These are phyloP conservation scores for Aphanocladium album DNA, from an alignment of 2,329 filamentous ascomycete genomes.

Conservation along the genomic window DNA sequence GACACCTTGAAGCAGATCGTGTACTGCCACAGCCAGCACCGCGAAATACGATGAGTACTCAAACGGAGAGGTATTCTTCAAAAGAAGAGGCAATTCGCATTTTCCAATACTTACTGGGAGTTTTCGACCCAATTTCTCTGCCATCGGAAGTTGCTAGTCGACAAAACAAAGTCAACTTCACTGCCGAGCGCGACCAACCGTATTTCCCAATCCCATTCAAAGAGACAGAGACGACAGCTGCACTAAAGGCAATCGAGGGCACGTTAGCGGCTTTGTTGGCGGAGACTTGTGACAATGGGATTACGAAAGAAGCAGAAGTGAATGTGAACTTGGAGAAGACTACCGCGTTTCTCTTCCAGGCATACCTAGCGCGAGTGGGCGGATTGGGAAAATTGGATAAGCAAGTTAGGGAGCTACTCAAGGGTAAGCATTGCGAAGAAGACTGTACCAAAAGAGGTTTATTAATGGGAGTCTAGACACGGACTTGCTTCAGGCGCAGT, in stretches of 20 bases:
- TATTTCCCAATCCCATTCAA: slow-evolving; percentile 46
- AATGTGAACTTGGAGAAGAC: slow-evolving; percentile 34
- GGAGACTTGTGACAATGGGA: slow-evolving; percentile 18
- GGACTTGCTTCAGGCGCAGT: slow-evolving; percentile 66
- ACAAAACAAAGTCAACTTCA: slow-evolving; percentile 26
- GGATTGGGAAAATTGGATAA: slow-evolving; percentile 34
- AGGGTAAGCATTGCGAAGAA: slow-evolving; percentile 20
- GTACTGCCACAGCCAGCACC: not conserved
- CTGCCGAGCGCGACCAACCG: slow-evolving; percentile 29
- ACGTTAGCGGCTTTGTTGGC: slow-evolving; percentile 29
- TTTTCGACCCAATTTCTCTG: slow-evolving; percentile 25
- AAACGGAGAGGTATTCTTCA: slow-evolving; percentile 19
- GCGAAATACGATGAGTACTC: not conserved
- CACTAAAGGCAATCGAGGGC: slow-evolving; percentile 40
- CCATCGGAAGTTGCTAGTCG: slow-evolving; percentile 24
- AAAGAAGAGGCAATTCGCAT: slow-evolving; percentile 22
- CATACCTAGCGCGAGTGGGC: slow-evolving; percentile 31
- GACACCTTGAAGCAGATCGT: not conserved
- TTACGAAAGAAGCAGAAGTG: slow-evolving; percentile 18
- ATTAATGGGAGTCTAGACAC: slow-evolving; percentile 48
- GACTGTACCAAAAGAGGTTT: not conserved
- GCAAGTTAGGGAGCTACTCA: slow-evolving; percentile 26
- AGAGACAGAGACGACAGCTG: slow-evolving; percentile 39
- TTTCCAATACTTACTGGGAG: slow-evolving; percentile 19
- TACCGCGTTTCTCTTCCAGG: slow-evolving; percentile 37